These are phyloP conservation scores for Sphaerostilbella broomeana DNA, from an alignment of 2,329 filamentous ascomycete genomes.

Conservation along the genomic window DNA sequence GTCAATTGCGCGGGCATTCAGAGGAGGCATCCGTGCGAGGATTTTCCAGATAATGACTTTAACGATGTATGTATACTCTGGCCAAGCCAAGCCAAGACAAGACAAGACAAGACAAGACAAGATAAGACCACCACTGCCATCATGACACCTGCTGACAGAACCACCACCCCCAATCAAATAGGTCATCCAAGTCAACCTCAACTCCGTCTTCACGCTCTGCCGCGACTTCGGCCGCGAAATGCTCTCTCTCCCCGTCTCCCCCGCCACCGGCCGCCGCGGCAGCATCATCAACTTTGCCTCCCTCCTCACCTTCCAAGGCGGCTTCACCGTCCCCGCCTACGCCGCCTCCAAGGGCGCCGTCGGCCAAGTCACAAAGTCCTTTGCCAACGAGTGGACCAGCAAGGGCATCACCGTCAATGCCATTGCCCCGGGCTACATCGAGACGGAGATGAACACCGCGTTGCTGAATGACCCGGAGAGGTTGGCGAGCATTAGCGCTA, in stretches of 20 bases:
- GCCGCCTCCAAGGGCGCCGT: conserved; percentile 81
- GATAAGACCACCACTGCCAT: too few species aligned
- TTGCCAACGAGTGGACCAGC: conserved; percentile 81
- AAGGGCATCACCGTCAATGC: conserved; percentile 79
- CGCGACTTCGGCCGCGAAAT: conserved; percentile 76
- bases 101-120: too few species aligned
- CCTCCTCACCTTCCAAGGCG: conserved; percentile 78
- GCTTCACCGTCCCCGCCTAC: conserved; percentile 82
- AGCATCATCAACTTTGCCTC: conserved; percentile 80
- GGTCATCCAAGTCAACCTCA: conserved; percentile 84
- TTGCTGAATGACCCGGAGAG: conserved; percentile 66
- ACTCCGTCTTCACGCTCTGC: conserved; percentile 69
- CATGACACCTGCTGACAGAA: too few species aligned
- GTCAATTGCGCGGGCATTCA: conserved; percentile 87
- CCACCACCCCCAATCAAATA: conserved; percentile 16
- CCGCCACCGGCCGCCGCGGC: conserved; percentile 51
- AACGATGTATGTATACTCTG: conserved; percentile 43
- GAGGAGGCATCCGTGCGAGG: conserved; percentile 64
- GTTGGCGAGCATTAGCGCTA: conserved; percentile 64
- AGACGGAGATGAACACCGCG: conserved; percentile 89
- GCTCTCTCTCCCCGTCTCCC: conserved; percentile 48
- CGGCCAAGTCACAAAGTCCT: conserved; percentile 74
- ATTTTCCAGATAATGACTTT: conserved; percentile 73
- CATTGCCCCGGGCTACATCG: conserved; percentile 84
- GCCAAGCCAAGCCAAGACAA: background rate